phyloP scores from a whole-genome alignment of 805 yeast species.

The Ogataea salicorniae region DNA sequence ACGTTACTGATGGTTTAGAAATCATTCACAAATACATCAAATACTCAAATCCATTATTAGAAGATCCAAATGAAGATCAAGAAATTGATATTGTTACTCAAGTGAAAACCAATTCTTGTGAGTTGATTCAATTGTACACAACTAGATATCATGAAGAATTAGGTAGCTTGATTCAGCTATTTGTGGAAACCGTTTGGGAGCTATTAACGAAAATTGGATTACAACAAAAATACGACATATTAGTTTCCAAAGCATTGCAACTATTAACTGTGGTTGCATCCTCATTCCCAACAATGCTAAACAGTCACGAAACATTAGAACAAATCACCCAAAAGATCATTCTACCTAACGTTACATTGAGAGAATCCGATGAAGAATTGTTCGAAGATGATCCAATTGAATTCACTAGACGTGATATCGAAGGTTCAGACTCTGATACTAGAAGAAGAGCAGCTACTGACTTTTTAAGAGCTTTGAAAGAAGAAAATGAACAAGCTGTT shows the following conservation, averaged over 20 bases:
- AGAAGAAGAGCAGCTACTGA: constrained; percentile 92
- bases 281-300: constrained; percentile 61
- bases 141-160: constrained; percentile 91
- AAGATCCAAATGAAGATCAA: constrained; percentile 56
- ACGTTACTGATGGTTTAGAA: constrained; percentile 69
- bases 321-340: constrained; percentile 79
- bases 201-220: constrained; percentile 60
- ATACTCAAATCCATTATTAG: constrained; percentile 51
- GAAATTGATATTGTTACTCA: constrained; percentile 65
- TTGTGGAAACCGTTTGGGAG: constrained; percentile 80
- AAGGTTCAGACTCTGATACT: constrained; percentile 91
- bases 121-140: constrained; percentile 77
- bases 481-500: constrained; percentile 65
- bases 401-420: constrained; percentile 86
- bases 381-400: constrained; percentile 98
- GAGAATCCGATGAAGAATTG: constrained; percentile 85
- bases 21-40: constrained; percentile 76
- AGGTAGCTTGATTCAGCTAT: constrained; percentile 67
- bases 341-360: constrained; percentile 79
- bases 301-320: constrained; percentile 53
- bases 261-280: constrained; percentile 80
- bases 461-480: constrained; percentile 80
- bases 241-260: constrained; percentile 74
- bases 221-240: constrained; percentile 75
- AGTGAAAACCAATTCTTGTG: constrained; percentile 79